Percentiles rank a stretch among this genome's conserved stretches.
Evolutionary conservation across 768 basidiomycete genomes (phyloP).

Genomic region (Suillus fuscotomentosus): DNA sequence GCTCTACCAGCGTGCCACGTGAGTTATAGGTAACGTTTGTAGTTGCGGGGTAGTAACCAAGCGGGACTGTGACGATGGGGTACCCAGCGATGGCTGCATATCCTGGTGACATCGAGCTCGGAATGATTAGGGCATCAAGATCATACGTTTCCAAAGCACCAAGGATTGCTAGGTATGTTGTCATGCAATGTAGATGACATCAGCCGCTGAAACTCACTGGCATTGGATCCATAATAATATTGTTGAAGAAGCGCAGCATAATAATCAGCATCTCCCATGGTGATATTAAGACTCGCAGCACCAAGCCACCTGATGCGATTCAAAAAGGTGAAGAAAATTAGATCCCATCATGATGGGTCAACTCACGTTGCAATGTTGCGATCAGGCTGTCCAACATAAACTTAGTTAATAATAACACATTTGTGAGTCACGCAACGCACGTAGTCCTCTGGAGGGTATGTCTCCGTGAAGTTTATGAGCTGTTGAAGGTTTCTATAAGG

Average conservation of each 20-base stretch:
- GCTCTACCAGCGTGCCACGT: neutral
- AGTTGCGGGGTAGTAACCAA: conserved; percentile 56
- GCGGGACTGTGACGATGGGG: conserved; percentile 60
- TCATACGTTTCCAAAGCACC: conserved; percentile 44
- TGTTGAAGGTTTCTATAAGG: neutral
- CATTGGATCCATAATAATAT: conserved; percentile 2
- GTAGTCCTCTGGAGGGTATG: neutral
- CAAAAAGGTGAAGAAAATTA: neutral
- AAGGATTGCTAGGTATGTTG: conserved; percentile 43
- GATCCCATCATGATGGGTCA: too few relatives aligned
- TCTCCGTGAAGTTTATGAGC: conserved; percentile 1
- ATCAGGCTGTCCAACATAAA: neutral
- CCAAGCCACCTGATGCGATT: neutral
- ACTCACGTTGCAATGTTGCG: neutral
- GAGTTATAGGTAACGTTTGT: conserved; percentile 17
- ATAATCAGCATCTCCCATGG: neutral
- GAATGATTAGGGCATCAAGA: conserved; percentile 54
- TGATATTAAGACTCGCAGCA: neutral
- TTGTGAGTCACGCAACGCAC: neutral
- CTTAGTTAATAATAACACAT: neutral
- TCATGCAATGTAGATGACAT: neutral
- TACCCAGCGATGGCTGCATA: conserved; percentile 53
- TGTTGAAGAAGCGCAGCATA: neutral
- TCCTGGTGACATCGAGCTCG: conserved; percentile 20
- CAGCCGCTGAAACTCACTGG: neutral